These are phyloP conservation scores for Heimioporus retisporus DNA, from an alignment of 1,284 basidiomycete species.

Conservation along the genomic window DNA sequence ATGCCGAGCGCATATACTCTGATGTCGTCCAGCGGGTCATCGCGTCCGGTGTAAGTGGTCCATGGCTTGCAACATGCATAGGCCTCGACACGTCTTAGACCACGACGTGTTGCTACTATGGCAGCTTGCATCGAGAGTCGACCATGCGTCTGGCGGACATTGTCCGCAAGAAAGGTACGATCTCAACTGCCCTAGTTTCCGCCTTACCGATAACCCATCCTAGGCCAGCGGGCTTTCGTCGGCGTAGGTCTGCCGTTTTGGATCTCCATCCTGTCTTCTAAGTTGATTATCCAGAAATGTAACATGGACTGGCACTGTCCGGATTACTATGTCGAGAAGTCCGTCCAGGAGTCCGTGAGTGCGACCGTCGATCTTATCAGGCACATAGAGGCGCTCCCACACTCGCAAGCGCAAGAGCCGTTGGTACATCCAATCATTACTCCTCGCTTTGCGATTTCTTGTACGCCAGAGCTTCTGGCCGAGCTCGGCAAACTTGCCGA, in stretches of 20 bases:
- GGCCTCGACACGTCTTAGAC: conserved; percentile 61
- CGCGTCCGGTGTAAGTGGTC: conserved; percentile 74
- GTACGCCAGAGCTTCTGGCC: conserved; percentile 78
- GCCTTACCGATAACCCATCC: conserved; percentile 10
- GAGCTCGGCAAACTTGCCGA: conserved; percentile 67
- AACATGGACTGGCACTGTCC: conserved; percentile 91
- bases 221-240: conserved; percentile 90
- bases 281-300: conserved; percentile 78
- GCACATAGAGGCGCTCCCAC: conserved; percentile 71
- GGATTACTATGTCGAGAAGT: conserved; percentile 78
- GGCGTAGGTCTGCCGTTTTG: conserved; percentile 62
- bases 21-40: conserved; percentile 83
- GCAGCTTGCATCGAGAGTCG: conserved; percentile 84
- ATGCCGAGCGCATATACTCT: conserved; percentile 80
- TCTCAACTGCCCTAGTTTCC: conserved; percentile 23
- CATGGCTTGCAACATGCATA: background rate
- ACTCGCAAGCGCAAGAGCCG: conserved; percentile 39
- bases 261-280: conserved; percentile 16
- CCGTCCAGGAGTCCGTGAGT: conserved; percentile 63
- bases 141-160: conserved; percentile 88
- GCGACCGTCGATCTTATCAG: conserved; percentile 76
- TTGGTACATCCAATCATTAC: conserved; percentile 94
- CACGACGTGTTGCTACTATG: conserved; percentile 95
- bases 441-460: conserved; percentile 96
- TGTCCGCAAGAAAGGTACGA: conserved; percentile 68